Percentiles rank a stretch among this genome's conserved stretches.
phyloP scores from a whole-genome alignment of 148 eudicot species.

The Rhododendron ovatum region DNA sequence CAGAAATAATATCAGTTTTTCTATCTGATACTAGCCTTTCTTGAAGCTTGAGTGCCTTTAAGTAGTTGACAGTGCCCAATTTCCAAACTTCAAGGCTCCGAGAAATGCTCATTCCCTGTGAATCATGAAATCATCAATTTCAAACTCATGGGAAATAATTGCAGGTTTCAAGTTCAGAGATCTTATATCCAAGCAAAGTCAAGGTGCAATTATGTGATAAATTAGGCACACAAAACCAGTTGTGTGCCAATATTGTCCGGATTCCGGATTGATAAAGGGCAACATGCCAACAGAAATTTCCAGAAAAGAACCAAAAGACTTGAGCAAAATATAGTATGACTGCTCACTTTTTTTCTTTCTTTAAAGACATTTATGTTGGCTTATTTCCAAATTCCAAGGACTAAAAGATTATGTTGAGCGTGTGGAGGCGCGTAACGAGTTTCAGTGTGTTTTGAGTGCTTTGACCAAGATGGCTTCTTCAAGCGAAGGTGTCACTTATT shows the following conservation, averaged over 20 bases:
- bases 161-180: neutral
- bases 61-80: conserved; percentile 71
- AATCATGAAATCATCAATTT: conserved; percentile 8
- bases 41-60: conserved; percentile 74
- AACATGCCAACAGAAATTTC: neutral
- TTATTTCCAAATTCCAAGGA: neutral
- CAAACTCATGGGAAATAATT: neutral
- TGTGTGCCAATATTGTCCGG: neutral
- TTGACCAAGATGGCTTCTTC: neutral
- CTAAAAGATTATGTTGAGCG: neutral
- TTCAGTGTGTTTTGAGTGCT: neutral
- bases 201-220: neutral
- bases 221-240: neutral
- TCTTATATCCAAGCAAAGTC: neutral
- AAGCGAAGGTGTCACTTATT: neutral
- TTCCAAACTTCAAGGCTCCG: conserved; percentile 71
- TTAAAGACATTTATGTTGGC: neutral
- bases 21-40: conserved; percentile 66
- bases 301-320: neutral
- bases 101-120: conserved; percentile 52
- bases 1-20: conserved; percentile 46
- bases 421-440: neutral
- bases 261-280: neutral
- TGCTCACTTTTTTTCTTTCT: neutral
- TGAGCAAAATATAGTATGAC: neutral